Evolutionary conservation across 163 green algal genomes (phyloP).

Genomic region (Volvox carteri): DNA sequence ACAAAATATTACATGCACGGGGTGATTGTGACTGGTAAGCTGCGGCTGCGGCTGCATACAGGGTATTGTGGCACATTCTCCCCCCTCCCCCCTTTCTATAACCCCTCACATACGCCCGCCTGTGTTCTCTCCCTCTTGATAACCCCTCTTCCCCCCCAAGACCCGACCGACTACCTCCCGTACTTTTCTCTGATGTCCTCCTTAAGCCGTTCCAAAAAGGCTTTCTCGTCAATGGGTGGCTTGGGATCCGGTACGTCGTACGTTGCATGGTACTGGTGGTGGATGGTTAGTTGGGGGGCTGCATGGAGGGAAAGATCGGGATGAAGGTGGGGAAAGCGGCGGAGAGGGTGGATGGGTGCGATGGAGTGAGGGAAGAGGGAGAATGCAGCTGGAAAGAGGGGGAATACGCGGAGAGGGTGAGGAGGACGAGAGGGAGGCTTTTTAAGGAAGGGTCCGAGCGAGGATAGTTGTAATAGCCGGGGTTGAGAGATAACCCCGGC

Average conservation of each 20-base stretch:
- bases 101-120: too few relatives aligned
- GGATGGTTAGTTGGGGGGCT: constrained; percentile 23
- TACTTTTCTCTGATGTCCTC: constrained; percentile 53
- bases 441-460: not conserved
- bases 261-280: constrained; percentile 49
- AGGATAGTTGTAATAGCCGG: not conserved
- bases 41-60: too few relatives aligned
- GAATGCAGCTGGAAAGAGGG: not conserved
- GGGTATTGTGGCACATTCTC: too few relatives aligned
- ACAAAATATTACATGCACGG: too few relatives aligned
- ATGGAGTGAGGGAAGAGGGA: not conserved
- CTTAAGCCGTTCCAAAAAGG: constrained; percentile 33
- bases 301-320: not conserved
- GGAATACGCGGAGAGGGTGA: not conserved
- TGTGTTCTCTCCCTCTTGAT: too few relatives aligned
- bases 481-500: not conserved
- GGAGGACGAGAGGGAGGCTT: not conserved
- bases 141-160: too few relatives aligned
- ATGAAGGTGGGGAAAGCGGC: not conserved
- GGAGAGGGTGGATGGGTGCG: not conserved
- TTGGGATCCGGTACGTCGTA: constrained; percentile 41
- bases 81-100: too few relatives aligned
- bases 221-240: constrained; percentile 30
- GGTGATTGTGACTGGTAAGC: too few relatives aligned
- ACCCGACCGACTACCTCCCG: too few relatives aligned